Base-by-base conservation (phyloP, 2,329 filamentous ascomycete species). In the Septoria petroselini region DNA sequence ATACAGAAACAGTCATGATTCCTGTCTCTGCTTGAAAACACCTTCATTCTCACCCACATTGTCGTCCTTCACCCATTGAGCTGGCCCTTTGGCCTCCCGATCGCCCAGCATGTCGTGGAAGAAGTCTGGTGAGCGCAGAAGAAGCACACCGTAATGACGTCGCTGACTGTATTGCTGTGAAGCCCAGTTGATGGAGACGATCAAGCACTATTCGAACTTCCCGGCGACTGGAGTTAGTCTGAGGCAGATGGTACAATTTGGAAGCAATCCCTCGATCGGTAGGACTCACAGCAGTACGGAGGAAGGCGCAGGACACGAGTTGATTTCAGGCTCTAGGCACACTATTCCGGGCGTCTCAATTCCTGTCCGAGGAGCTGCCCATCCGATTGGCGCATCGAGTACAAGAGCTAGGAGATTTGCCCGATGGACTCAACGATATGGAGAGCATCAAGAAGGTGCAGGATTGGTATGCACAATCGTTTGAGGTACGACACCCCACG, bases 391-490 rank as follows among this genome's bases (percentile, higher is more conserved):
- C 93, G 63, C 93, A 98, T 73, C 87, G 93, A 58, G 93, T 98
- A 52, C 88, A 95, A 71, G 93, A 98, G 74, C 82, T 98, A 50
- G 84, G 86, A 55, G 87, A 89, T 65, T 77, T 98, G 2, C 93
- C 93, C 29, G 93, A 98, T 79, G 93, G 93, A 48, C 81, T 98
- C 55, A 95, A 89, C 69, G 91, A 97, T 61, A 97, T 98, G 93
- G 88, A 91, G 31, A 97, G 93, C 8, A 95, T 98, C 60, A 84
- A 85, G 69, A 89, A 85, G 65, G 93, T 98, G 60, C 86, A 91
- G 69, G 91, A 97, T 66, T 98, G 93, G 93, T 98, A 98, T 71
- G 93, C 91, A 58, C 93, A 98, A 75, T 98, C 93, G 43, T 98
- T 98, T 66, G 93, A 98, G 83, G 91, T 95, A 80, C 62, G 80